Percentiles rank a stretch among this genome's conserved stretches.
phyloP scores from a whole-genome alignment of 176 grass and related monocot species.

The Tuctoria greenei region DNA sequence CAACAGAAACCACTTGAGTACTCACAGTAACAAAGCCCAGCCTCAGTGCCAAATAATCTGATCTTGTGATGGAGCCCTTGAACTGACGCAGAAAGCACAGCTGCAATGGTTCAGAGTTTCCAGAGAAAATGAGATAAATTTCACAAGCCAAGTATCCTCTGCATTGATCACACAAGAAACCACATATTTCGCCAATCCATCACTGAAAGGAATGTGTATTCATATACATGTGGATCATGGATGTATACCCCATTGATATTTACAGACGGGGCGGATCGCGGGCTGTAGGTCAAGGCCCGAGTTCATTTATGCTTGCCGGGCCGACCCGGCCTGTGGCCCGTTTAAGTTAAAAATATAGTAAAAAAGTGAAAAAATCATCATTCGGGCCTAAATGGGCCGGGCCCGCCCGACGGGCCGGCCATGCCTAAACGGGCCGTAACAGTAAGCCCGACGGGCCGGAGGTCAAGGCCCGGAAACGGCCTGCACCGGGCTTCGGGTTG shows the following conservation, averaged over 20 bases:
- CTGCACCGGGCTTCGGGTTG: too few species aligned
- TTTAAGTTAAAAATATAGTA: too few species aligned
- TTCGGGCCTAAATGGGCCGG: too few species aligned
- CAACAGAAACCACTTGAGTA: conserved; percentile 12
- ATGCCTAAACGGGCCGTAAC: too few species aligned
- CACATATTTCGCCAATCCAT: not conserved
- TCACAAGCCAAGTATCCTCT: not conserved
- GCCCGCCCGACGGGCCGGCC: too few species aligned
- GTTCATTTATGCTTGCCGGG: too few species aligned
- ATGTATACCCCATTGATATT: not conserved
- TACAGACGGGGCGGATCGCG: too few species aligned
- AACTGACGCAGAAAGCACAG: conserved; percentile 88
- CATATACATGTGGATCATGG: not conserved
- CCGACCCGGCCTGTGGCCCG: too few species aligned
- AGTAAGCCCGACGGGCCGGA: too few species aligned
- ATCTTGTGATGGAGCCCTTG: conserved; percentile 84
- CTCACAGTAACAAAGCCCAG: conserved; percentile 92
- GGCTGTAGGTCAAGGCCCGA: too few species aligned
- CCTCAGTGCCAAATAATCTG: conserved; percentile 87
- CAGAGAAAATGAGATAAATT: conserved; percentile 26
- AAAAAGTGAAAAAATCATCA: too few species aligned
- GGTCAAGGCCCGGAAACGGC: too few species aligned
- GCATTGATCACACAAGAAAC: not conserved
- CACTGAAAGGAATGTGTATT: not conserved
- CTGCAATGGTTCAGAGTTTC: conserved; percentile 48